Conservation (phyloP, 1,284 basidiomycete species). For the Bjerkandera adusta region DNA sequence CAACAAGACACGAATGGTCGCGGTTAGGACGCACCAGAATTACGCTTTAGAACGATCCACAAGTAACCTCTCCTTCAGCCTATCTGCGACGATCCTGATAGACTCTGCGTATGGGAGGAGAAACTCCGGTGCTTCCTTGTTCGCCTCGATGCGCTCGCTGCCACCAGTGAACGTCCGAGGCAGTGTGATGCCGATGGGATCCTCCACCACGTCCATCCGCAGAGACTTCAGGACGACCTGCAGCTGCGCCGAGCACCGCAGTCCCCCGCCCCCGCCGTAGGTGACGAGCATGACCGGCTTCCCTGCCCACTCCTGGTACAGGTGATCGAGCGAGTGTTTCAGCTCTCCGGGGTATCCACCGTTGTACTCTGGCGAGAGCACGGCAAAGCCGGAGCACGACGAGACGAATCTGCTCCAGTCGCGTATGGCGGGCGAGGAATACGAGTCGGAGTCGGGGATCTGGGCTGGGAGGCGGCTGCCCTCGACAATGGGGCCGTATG, state of each 20-base stretch:
- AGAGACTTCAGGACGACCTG: slow-evolving; percentile 20
- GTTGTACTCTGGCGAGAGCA: slow-evolving; percentile 30
- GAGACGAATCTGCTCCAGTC: slow-evolving; percentile 27
- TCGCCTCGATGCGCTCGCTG: slow-evolving; percentile 15
- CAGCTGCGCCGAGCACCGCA: slow-evolving; percentile 19
- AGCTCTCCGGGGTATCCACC: slow-evolving; percentile 28
- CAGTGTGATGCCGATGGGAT: slow-evolving; percentile 21
- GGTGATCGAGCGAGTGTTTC: slow-evolving; percentile 30
- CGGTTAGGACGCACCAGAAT: background rate
- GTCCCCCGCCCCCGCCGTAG: slow-evolving; percentile 26
- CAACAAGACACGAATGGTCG: background rate
- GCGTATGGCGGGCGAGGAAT: slow-evolving; percentile 23
- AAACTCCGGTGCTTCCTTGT: slow-evolving; percentile 22
- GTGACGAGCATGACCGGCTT: slow-evolving; percentile 28
- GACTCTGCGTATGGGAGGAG: slow-evolving; percentile 19
- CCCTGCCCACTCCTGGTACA: slow-evolving; percentile 29
- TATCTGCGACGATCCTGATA: slow-evolving; percentile 21
- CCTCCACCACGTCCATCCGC: slow-evolving; percentile 21
- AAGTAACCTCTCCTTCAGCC: slow-evolving; percentile 13
- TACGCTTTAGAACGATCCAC: background rate
- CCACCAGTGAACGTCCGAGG: slow-evolving; percentile 21
- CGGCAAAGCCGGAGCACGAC: slow-evolving; percentile 25
- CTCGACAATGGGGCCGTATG: slow-evolving; percentile 27
- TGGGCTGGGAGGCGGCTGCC: slow-evolving; percentile 24
- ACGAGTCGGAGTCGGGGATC: slow-evolving; percentile 22